A percentile compares a stretch with the other conserved stretches of the same genome.
phyloP scores from a whole-genome alignment of 2,329 filamentous ascomycete species.

The Epichloe gansuensis region DNA sequence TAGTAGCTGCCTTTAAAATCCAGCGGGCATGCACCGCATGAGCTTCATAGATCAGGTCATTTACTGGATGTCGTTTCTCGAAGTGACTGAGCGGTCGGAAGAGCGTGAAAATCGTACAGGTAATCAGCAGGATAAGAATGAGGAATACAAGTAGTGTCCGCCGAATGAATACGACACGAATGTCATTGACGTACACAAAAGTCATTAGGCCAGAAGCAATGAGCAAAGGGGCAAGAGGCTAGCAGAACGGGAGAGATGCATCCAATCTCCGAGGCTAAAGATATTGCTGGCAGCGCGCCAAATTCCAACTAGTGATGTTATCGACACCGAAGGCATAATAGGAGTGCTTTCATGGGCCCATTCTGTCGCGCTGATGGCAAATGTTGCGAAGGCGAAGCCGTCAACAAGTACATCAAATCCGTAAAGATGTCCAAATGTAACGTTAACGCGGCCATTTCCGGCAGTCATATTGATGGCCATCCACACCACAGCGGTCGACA shows the following conservation, averaged over 20 bases:
- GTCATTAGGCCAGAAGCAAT: slow-evolving; percentile 28
- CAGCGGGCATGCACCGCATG: slow-evolving; percentile 37
- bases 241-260: slow-evolving; percentile 25
- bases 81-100: slow-evolving; percentile 19
- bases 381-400: slow-evolving; percentile 30
- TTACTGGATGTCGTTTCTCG: slow-evolving; percentile 31
- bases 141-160: slow-evolving; percentile 28
- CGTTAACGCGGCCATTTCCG: slow-evolving; percentile 10
- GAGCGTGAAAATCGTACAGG: slow-evolving; percentile 25
- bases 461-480: slow-evolving; percentile 19
- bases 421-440: slow-evolving; percentile 32
- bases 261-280: slow-evolving; percentile 30
- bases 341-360: slow-evolving; percentile 36
- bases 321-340: slow-evolving; percentile 27
- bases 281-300: slow-evolving; percentile 24
- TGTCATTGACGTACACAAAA: slow-evolving; percentile 32
- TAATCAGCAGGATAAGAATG: slow-evolving; percentile 25
- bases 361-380: slow-evolving; percentile 32
- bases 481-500: slow-evolving; percentile 27
- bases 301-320: slow-evolving; percentile 32
- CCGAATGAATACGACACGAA: slow-evolving; percentile 31
- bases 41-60: slow-evolving; percentile 36
- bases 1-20: slow-evolving; percentile 34
- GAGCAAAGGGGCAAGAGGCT: slow-evolving; percentile 28
- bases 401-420: slow-evolving; percentile 37